Evolutionary conservation across 1,284 basidiomycete genomes (phyloP).

Genomic region (Trametes sp.): DNA sequence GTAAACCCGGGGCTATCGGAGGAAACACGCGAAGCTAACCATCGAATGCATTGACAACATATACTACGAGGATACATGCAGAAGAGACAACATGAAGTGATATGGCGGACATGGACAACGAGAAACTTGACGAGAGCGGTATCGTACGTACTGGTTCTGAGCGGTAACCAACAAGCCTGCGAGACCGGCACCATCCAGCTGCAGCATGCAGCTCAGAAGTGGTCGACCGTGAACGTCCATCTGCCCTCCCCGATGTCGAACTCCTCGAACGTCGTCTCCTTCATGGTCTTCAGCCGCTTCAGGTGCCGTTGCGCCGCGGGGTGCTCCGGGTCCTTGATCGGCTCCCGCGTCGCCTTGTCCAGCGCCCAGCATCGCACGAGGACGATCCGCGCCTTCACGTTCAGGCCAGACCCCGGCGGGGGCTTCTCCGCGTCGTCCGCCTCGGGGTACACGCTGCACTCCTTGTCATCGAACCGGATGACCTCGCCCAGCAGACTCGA

Average conservation of each 20-base stretch:
- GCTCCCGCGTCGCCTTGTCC: conserved; percentile 92
- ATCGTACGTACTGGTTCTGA: conserved; percentile 8
- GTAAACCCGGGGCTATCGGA: conserved; percentile 5
- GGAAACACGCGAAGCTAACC: background rate
- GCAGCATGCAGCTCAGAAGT: conserved; percentile 63
- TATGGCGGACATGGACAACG: conserved; percentile 4
- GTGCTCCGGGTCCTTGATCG: conserved; percentile 85
- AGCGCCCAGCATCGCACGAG: conserved; percentile 88
- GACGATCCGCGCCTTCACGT: conserved; percentile 85
- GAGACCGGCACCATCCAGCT: background rate
- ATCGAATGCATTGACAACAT: conserved; percentile 15
- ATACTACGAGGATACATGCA: conserved; percentile 24
- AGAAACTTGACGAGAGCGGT: conserved; percentile 4
- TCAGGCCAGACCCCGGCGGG: conserved; percentile 85
- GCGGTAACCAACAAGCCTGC: background rate
- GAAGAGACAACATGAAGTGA: conserved; percentile 9
- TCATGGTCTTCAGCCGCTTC: conserved; percentile 86
- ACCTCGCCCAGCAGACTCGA: conserved; percentile 87
- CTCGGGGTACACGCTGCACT: conserved; percentile 94
- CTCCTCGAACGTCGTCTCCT: conserved; percentile 85
- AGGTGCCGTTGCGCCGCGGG: conserved; percentile 80
- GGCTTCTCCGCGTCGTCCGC: conserved; percentile 83
- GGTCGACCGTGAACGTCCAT: conserved; percentile 95
- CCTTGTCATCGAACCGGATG: conserved; percentile 90
- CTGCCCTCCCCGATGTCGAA: conserved; percentile 85